Conservation (phyloP, 2,329 filamentous ascomycete genomes). For the Fonsecaea multimorphosa region DNA sequence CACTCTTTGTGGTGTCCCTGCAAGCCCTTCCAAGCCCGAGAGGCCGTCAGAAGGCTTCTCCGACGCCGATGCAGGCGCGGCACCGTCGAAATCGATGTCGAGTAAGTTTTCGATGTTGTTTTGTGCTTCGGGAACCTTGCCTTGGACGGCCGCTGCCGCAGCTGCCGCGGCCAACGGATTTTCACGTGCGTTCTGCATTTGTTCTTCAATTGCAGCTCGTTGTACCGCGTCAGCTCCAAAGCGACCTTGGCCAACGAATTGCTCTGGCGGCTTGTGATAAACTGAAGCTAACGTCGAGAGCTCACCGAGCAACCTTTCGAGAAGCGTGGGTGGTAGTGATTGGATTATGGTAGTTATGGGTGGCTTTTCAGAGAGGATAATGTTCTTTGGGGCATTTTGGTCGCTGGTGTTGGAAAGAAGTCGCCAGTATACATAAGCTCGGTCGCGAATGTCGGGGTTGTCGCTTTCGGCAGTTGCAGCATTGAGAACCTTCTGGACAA, state of each 20-base stretch:
- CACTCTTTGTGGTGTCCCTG: conserved; percentile 62
- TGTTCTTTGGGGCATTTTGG: conserved; percentile 86
- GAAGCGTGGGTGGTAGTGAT: conserved; percentile 78
- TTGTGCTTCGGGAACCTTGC: conserved; percentile 61
- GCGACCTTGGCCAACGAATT: conserved; percentile 94
- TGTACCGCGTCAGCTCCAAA: conserved; percentile 95
- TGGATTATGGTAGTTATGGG: conserved; percentile 94
- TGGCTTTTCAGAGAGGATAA: conserved; percentile 92
- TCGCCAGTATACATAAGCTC: conserved; percentile 98
- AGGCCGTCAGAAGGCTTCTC: conserved; percentile 66
- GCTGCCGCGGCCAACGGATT: conserved; percentile 91
- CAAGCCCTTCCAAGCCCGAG: conserved; percentile 66
- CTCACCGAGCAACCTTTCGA: conserved; percentile 89
- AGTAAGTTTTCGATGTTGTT: conserved; percentile 92
- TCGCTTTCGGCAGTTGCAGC: conserved; percentile 92
- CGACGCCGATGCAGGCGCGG: conserved; percentile 85
- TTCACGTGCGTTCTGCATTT: conserved; percentile 87
- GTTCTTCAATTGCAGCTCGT: conserved; percentile 93
- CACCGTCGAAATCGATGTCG: conserved; percentile 95
- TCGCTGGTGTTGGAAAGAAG: conserved; percentile 81
- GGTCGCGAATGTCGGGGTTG: conserved; percentile 95
- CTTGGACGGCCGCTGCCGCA: conserved; percentile 67
- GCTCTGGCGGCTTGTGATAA: conserved; percentile 97
- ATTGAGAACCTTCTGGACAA: conserved; percentile 95
- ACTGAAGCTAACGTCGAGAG: conserved; percentile 95